Conservation (phyloP, 2,329 filamentous ascomycete species). For the Colletotrichum tamarilloi region DNA sequence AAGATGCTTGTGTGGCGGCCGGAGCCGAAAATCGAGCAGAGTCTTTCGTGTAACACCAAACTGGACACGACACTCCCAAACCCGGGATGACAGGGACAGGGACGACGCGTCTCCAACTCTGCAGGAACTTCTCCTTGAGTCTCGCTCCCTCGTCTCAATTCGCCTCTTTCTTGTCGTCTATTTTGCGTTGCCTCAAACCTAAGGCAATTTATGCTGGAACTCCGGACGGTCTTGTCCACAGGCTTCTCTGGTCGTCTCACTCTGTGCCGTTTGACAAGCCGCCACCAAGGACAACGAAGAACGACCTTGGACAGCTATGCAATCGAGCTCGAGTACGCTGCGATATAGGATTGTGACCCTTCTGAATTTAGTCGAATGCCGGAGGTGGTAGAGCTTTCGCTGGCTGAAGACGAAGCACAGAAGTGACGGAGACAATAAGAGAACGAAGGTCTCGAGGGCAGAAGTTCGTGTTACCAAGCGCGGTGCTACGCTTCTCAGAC, state of each 20-base stretch:
- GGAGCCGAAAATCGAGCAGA: slow-evolving; percentile 2
- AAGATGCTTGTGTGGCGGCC: neutral
- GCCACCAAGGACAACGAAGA: neutral
- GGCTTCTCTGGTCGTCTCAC: neutral
- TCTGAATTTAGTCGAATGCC: neutral
- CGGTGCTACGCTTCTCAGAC: slow-evolving; percentile 4
- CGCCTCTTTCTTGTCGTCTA: neutral
- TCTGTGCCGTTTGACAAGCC: neutral
- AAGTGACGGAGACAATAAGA: neutral
- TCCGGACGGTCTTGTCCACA: neutral
- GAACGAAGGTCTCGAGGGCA: slow-evolving; percentile 11
- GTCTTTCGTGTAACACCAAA: slow-evolving; percentile 15
- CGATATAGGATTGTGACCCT: neutral
- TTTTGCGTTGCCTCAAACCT: neutral
- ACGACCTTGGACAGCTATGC: neutral
- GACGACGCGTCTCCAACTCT: slow-evolving; percentile 8
- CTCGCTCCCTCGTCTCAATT: slow-evolving; percentile 10
- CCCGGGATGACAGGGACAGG: neutral
- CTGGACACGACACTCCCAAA: neutral
- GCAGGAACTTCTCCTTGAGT: neutral
- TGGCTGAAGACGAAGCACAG: neutral
- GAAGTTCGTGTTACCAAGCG: slow-evolving; percentile 14
- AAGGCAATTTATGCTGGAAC: neutral
- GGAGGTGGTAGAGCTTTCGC: neutral
- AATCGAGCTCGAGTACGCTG: neutral